A percentile compares a stretch with the other conserved stretches of the same genome.
Conservation (phyloP, 129 eudicot species). For the Mikania micrantha region DNA sequence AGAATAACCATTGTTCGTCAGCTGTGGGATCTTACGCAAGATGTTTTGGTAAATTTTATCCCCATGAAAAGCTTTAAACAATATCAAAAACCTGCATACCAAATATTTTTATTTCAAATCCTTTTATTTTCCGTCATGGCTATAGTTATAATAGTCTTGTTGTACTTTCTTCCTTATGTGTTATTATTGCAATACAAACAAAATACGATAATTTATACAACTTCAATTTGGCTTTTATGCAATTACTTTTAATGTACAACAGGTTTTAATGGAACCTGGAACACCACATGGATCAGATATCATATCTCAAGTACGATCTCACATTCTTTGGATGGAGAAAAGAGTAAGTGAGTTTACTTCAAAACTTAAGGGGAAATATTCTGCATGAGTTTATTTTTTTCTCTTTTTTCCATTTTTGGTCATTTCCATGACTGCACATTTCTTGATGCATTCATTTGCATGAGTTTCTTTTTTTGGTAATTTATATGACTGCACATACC, state of each 20-base stretch:
- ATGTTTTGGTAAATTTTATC: constrained; percentile 60
- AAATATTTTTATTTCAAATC: neutral
- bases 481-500: constrained; percentile 5
- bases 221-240: constrained; percentile 12
- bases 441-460: neutral
- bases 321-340: constrained; percentile 96
- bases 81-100: constrained; percentile 9
- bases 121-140: neutral
- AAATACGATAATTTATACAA: neutral
- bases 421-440: constrained; percentile 1
- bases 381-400: neutral
- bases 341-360: constrained; percentile 46
- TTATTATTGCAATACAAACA: neutral
- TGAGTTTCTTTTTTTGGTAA: neutral
- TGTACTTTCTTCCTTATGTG: neutral
- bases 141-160: neutral
- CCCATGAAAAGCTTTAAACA: constrained; percentile 2
- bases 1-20: constrained; percentile 86
- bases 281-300: constrained; percentile 89
- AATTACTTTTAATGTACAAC: constrained; percentile 14
- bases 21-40: constrained; percentile 84
- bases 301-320: constrained; percentile 87
- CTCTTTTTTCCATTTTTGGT: too few relatives aligned
- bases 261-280: constrained; percentile 96
- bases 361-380: neutral